These are phyloP conservation scores for Selaginella tamariscina DNA, from an alignment of 75 land plant genomes.

Conservation along the genomic window DNA sequence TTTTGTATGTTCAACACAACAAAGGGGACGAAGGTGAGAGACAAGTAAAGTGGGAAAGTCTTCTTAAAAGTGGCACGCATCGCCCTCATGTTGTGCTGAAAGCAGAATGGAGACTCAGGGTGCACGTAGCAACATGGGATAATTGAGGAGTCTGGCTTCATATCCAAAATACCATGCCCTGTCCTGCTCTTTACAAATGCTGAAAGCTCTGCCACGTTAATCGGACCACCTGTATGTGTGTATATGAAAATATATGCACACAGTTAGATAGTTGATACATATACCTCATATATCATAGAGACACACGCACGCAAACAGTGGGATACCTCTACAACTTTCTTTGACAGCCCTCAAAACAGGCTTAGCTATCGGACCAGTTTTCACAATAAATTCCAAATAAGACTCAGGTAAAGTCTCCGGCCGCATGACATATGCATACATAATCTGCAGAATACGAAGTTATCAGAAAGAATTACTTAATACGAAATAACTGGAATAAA, in stretches of 20 bases:
- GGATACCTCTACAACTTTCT: conserved; percentile 64
- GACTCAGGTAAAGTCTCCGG: conserved; percentile 95
- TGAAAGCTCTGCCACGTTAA: conserved; percentile 54
- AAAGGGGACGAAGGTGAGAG: conserved; percentile 93
- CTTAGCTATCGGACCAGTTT: conserved; percentile 82
- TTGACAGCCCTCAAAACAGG: conserved; percentile 84
- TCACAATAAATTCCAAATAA: conserved; percentile 80
- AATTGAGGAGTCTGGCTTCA: conserved; percentile 48
- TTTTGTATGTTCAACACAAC: conserved; percentile 88
- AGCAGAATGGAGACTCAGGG: conserved; percentile 59
- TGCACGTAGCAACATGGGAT: conserved; percentile 83
- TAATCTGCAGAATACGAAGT: conserved; percentile 54
- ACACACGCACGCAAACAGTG: too few species aligned
- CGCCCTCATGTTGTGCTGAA: conserved; percentile 56
- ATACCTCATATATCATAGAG: too few species aligned
- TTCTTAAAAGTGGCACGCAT: conserved; percentile 76
- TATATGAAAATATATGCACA: too few species aligned
- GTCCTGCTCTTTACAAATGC: conserved; percentile 45
- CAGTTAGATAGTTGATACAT: too few species aligned
- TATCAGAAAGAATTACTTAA: too few species aligned
- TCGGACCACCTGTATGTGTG: too few species aligned
- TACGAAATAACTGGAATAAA: too few species aligned
- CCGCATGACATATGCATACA: conserved; percentile 96
- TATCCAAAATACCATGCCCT: conserved; percentile 21
- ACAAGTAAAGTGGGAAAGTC: conserved; percentile 92